These are phyloP conservation scores for Fusarium dlaminii DNA, from an alignment of 2,329 filamentous ascomycete genomes.

Conservation along the genomic window DNA sequence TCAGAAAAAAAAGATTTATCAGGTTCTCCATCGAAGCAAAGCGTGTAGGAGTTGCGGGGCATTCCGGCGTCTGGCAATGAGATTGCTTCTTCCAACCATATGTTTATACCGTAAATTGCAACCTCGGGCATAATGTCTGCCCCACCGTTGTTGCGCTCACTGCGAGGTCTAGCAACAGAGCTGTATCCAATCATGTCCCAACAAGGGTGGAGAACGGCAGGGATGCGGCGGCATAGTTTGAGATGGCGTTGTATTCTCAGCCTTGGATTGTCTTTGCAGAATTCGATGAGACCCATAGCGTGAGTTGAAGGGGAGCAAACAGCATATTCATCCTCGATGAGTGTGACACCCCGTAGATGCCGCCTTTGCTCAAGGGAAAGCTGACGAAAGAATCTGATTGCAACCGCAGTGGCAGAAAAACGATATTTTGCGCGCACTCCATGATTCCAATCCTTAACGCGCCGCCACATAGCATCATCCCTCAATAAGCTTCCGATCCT, in stretches of 20 bases:
- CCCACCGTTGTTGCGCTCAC: neutral
- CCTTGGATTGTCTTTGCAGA: neutral
- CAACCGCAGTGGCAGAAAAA: slow-evolving; percentile 1
- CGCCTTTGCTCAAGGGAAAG: neutral
- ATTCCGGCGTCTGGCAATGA: neutral
- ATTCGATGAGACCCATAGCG: neutral
- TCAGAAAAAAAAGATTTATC: neutral
- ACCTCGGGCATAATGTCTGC: fast-evolving
- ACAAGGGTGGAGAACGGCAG: neutral
- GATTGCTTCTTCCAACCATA: neutral
- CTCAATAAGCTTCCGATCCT: fast-evolving
- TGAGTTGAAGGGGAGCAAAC: neutral
- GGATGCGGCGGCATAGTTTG: neutral
- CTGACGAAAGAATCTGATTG: neutral
- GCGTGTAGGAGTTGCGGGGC: neutral
- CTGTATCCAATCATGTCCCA: neutral
- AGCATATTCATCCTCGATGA: neutral
- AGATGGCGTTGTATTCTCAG: neutral
- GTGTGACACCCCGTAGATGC: neutral
- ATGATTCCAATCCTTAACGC: fast-evolving
- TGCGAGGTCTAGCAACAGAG: neutral
- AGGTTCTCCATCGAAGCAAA: neutral
- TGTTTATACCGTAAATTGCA: neutral
- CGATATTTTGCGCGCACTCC: neutral
- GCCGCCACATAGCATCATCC: neutral